phyloP scores from a whole-genome alignment of 345 rosid genomes.

The Pistacia vera region DNA sequence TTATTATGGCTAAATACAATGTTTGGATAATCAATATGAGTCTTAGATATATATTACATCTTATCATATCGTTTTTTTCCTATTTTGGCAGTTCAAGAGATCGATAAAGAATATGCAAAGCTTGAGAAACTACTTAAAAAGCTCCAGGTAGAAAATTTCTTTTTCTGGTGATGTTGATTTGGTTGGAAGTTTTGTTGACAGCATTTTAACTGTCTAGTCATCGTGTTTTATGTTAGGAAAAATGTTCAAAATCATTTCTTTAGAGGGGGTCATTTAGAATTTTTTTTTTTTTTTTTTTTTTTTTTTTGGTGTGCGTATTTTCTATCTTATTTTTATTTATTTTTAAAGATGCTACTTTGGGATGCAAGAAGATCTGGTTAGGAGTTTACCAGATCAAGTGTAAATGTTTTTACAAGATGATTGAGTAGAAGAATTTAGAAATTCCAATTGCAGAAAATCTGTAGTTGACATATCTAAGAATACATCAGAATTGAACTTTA shows the following conservation, averaged over 20 bases:
- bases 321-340: background rate
- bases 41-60: background rate
- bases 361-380: background rate
- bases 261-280: background rate
- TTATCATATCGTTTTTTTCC: background rate
- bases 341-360: background rate
- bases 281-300: too few species aligned
- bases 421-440: background rate
- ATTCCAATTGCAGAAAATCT: background rate
- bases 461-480: background rate
- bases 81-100: conserved; percentile 64
- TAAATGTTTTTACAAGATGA: background rate
- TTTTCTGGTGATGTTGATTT: background rate
- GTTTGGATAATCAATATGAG: background rate
- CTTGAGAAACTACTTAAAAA: conserved; percentile 77
- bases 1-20: background rate
- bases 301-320: background rate
- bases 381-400: background rate
- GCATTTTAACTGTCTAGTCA: background rate
- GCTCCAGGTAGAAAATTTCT: conserved; percentile 68
- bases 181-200: background rate
- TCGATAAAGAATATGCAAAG: conserved; percentile 83
- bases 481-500: background rate
- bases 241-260: background rate
- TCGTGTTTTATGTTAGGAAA: background rate